Evolutionary conservation across 371 early-diverging fungal species (phyloP).

Genomic region (Rhizopus delemar): DNA sequence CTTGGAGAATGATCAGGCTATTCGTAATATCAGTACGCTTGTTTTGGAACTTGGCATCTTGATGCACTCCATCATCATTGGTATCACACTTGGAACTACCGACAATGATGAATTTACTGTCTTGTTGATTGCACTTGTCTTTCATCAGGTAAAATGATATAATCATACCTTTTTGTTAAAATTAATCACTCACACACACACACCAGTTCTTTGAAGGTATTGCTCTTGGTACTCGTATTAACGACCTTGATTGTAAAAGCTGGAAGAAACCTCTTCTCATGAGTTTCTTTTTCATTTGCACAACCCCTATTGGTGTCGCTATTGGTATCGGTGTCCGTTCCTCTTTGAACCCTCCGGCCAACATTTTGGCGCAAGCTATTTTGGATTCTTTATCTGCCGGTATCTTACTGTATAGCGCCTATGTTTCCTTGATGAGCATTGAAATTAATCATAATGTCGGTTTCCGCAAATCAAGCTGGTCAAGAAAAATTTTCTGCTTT

Average conservation of each 20-base stretch:
- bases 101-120: conserved; percentile 62
- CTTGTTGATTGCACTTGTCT: conserved; percentile 75
- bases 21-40: conserved; percentile 44
- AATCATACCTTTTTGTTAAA: background rate
- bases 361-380: conserved; percentile 50
- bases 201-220: conserved; percentile 59
- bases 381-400: conserved; percentile 58
- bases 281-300: conserved; percentile 49
- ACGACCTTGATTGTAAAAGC: conserved; percentile 41
- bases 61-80: conserved; percentile 86
- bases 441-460: conserved; percentile 35
- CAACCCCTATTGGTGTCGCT: conserved; percentile 64
- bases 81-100: conserved; percentile 73
- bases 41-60: conserved; percentile 84
- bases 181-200: background rate
- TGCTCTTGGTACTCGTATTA: conserved; percentile 56
- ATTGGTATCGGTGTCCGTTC: conserved; percentile 59
- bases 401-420: conserved; percentile 54
- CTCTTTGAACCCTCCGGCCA: conserved; percentile 48
- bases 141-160: conserved; percentile 70
- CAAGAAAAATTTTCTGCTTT: conserved; percentile 27
- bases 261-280: conserved; percentile 38
- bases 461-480: conserved; percentile 17
- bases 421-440: conserved; percentile 47
- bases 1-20: conserved; percentile 30